Percentiles rank a stretch among this genome's conserved stretches.
Conservation (phyloP, 805 yeast genomes). For the Wickerhamomyces mucosus region DNA sequence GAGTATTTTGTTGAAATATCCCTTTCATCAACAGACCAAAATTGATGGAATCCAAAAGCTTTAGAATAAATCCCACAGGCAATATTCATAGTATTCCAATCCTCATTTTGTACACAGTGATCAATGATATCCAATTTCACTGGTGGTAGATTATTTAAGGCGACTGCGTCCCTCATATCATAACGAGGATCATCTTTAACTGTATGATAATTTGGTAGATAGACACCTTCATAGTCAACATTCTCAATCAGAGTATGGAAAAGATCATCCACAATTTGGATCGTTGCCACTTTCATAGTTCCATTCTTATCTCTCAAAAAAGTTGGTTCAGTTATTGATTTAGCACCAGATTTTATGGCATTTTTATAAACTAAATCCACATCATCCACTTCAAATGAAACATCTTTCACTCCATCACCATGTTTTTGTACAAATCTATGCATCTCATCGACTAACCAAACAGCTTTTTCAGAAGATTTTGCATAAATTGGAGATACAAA, state of each 20-base stretch:
- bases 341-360: slow-evolving; percentile 49
- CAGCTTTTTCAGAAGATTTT: background rate
- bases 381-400: slow-evolving; percentile 53
- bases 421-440: slow-evolving; percentile 42
- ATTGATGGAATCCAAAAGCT: slow-evolving; percentile 65
- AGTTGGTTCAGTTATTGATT: slow-evolving; percentile 22
- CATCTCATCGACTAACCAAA: slow-evolving; percentile 26
- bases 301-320: slow-evolving; percentile 38
- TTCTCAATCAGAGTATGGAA: slow-evolving; percentile 57
- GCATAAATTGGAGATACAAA: slow-evolving; percentile 29
- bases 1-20: slow-evolving; percentile 63
- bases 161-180: slow-evolving; percentile 4
- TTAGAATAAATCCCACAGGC: slow-evolving; percentile 52
- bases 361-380: slow-evolving; percentile 32
- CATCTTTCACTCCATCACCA: slow-evolving; percentile 78
- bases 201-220: slow-evolving; percentile 39
- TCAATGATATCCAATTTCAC: slow-evolving; percentile 42
- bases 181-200: slow-evolving; percentile 1
- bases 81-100: slow-evolving; percentile 54
- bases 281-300: slow-evolving; percentile 38
- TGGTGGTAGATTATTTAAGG: slow-evolving; percentile 20
- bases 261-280: slow-evolving; percentile 50
- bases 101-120: slow-evolving; percentile 75
- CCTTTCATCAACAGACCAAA: slow-evolving; percentile 79
- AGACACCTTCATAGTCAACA: slow-evolving; percentile 27